These are phyloP conservation scores for Harringtonia aguacate DNA, from an alignment of 2,329 filamentous ascomycete species.

Conservation along the genomic window DNA sequence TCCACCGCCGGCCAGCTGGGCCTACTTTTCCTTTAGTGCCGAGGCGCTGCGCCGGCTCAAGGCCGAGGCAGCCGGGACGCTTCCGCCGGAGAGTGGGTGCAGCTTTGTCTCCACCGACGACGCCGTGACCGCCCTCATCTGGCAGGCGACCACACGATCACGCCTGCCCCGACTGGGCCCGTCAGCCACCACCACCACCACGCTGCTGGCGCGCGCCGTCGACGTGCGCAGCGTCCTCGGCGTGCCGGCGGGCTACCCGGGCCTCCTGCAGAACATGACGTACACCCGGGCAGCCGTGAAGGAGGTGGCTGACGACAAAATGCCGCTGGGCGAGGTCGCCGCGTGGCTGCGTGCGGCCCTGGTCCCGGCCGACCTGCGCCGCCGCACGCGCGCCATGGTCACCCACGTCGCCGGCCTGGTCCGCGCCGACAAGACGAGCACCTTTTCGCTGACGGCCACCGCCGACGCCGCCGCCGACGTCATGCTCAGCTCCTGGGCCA, in stretches of 20 bases:
- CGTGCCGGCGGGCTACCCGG: conserved; percentile 33
- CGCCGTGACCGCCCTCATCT: conserved; percentile 38
- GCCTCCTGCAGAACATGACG: conserved; percentile 35
- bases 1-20: conserved; percentile 3
- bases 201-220: conserved; percentile 36
- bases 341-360: conserved; percentile 27
- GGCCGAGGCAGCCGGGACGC: background rate
- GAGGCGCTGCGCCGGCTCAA: conserved; percentile 6
- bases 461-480: conserved; percentile 27
- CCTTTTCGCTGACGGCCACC: conserved; percentile 23
- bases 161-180: conserved; percentile 23
- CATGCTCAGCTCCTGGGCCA: conserved; percentile 44
- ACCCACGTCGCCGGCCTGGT: background rate
- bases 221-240: conserved; percentile 32
- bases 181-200: conserved; percentile 12
- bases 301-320: too few relatives aligned
- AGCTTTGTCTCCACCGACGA: conserved; percentile 37
- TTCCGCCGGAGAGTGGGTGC: background rate
- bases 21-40: conserved; percentile 7
- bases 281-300: conserved; percentile 12
- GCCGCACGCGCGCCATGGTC: conserved; percentile 14
- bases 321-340: conserved; percentile 18
- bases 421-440: conserved; percentile 21
- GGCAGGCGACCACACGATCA: conserved; percentile 30
- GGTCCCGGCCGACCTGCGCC: conserved; percentile 28